These are phyloP conservation scores for Westerdykella aurantiaca DNA, from an alignment of 2,329 filamentous ascomycete species.

Conservation along the genomic window DNA sequence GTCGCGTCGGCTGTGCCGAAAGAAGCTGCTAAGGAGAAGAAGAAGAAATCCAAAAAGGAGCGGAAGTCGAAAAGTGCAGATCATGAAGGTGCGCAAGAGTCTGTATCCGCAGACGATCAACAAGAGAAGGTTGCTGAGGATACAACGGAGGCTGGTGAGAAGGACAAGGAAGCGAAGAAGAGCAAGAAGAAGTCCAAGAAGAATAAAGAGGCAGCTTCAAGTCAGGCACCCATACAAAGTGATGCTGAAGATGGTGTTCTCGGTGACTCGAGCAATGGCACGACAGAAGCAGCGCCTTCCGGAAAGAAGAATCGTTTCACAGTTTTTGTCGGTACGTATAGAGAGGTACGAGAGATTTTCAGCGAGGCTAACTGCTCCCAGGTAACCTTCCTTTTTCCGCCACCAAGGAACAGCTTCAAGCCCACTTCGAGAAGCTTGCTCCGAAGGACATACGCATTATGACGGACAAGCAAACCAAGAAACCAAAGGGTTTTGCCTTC, in stretches of 20 bases:
- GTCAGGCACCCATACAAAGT: slow-evolving; percentile 7
- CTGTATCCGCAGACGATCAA: slow-evolving; percentile 6
- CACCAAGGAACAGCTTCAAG: slow-evolving; percentile 60
- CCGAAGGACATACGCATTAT: slow-evolving; percentile 60
- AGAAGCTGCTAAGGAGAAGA: slow-evolving; percentile 11
- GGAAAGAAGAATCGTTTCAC: slow-evolving; percentile 59
- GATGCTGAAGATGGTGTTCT: slow-evolving; percentile 11
- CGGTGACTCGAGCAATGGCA: slow-evolving; percentile 14
- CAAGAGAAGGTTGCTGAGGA: slow-evolving; percentile 20
- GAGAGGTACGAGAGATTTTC: slow-evolving; percentile 8
- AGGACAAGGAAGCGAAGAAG: background rate
- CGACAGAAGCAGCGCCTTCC: slow-evolving; percentile 10
- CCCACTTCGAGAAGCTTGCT: slow-evolving; percentile 72
- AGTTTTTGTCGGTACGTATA: slow-evolving; percentile 62
- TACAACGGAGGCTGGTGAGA: slow-evolving; percentile 8
- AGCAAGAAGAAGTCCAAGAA: slow-evolving; percentile 3
- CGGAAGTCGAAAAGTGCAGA: slow-evolving; percentile 20
- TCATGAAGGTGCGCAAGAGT: slow-evolving; percentile 5
- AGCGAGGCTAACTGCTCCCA: slow-evolving; percentile 23
- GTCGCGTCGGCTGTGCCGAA: slow-evolving; percentile 4
- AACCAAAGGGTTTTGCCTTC: slow-evolving; percentile 45
- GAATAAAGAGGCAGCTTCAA: slow-evolving; percentile 1
- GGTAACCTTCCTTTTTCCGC: slow-evolving; percentile 87
- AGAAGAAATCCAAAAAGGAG: slow-evolving; percentile 16
- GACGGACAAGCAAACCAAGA: slow-evolving; percentile 34